These are phyloP conservation scores for Arthrobotrys megalospora DNA, from an alignment of 2,329 filamentous ascomycete genomes.

Conservation along the genomic window DNA sequence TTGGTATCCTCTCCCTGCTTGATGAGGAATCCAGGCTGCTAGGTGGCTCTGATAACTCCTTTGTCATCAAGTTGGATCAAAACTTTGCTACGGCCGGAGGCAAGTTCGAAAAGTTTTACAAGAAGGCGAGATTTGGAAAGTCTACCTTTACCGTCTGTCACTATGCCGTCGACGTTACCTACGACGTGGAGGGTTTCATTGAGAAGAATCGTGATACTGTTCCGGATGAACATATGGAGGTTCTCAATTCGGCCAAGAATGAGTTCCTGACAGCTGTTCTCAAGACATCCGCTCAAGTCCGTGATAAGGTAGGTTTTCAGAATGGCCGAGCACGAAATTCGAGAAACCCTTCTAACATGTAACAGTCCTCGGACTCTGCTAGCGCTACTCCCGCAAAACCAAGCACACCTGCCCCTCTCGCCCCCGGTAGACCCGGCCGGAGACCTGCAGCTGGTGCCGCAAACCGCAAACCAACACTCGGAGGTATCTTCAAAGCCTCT, in stretches of 20 bases:
- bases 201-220: conserved; percentile 99
- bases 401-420: conserved; percentile 76
- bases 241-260: conserved; percentile 87
- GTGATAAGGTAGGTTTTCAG: conserved; percentile 79
- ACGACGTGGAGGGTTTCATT: conserved; percentile 98
- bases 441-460: conserved; percentile 87
- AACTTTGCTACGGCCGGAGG: conserved; percentile 81
- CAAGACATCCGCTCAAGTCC: conserved; percentile 85
- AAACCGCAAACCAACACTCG: conserved; percentile 95
- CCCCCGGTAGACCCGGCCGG: conserved; percentile 81
- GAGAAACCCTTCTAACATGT: conserved; percentile 7
- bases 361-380: conserved; percentile 51
- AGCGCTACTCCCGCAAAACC: conserved; percentile 35
- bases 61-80: conserved; percentile 94
- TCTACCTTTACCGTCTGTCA: conserved; percentile 98
- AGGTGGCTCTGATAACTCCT: conserved; percentile 97
- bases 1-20: conserved; percentile 90
- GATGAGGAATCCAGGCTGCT: conserved; percentile 97
- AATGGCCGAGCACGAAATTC: conserved; percentile 64
- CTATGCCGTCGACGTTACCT: conserved; percentile 97
- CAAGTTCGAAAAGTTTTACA: conserved; percentile 93
- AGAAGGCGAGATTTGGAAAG: conserved; percentile 98
- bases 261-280: conserved; percentile 86
- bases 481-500: conserved; percentile 98
- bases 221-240: conserved; percentile 96